Evolutionary conservation across 2,329 filamentous ascomycete species (phyloP).

Genomic region (Orbilia blumenaviensis): DNA sequence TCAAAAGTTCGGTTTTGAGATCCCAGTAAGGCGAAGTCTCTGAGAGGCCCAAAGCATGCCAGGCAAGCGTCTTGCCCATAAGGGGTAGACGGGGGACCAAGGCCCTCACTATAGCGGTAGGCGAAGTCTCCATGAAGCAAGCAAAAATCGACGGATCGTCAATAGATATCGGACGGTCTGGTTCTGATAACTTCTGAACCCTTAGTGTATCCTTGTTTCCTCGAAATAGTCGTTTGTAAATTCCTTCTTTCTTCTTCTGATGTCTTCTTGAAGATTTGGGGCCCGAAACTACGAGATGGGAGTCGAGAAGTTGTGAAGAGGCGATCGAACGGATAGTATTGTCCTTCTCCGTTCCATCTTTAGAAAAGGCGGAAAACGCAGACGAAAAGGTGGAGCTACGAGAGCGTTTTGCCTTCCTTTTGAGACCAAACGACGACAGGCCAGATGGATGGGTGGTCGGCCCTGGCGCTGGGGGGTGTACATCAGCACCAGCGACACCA

Average conservation of each 20-base stretch:
- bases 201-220: neutral
- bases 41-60: constrained; percentile 74
- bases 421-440: constrained; percentile 28
- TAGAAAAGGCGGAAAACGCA: neutral
- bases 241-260: neutral
- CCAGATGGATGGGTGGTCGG: neutral
- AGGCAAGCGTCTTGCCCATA: constrained; percentile 62
- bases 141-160: constrained; percentile 49
- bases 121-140: constrained; percentile 41
- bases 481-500: neutral
- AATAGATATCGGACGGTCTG: constrained; percentile 40
- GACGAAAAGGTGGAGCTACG: constrained; percentile 11
- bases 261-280: neutral
- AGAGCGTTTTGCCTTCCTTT: constrained; percentile 37
- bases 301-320: neutral
- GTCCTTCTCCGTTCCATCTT: constrained; percentile 21
- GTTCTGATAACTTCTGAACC: constrained; percentile 18
- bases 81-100: constrained; percentile 42
- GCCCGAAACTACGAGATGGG: neutral
- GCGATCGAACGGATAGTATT: neutral
- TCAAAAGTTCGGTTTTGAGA: constrained; percentile 75
- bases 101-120: constrained; percentile 12
- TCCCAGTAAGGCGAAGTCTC: constrained; percentile 79
- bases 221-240: neutral
- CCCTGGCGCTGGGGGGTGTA: neutral